Evolutionary conservation across 1,139 yeast species (phyloP), one percentile per base, ranked within the genome.

Genomic region (Scheffersomyces illinoinensis): DNA sequence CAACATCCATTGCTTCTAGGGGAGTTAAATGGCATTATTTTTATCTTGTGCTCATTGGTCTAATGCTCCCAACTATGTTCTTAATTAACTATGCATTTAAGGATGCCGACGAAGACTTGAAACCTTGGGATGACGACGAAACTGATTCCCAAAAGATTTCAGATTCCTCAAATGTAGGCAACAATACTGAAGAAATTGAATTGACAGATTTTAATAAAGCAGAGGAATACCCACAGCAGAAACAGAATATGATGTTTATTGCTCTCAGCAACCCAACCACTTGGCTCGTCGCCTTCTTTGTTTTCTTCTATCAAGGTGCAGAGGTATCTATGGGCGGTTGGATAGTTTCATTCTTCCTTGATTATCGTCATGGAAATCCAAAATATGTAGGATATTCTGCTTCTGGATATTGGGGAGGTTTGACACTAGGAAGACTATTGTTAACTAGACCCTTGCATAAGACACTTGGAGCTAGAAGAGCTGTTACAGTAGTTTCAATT

Each of bases 311-410:
- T 63, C 89, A 86, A 65, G 92, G 91, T 2, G 78, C 84, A 1
- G 92, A 88, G 68, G 90, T 88, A 6, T 75, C 88, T 0, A 69
- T 86, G 64, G 90, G 88, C 20, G 90, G 90, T 47, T 88, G 91
- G 91, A 79, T 85, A 49, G 88, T 86, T 50, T 84, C 91, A 0
- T 87, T 79, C 64, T 74, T 87, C 65, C 76, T 85, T 53, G 83
- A 81, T 54, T 84, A 84, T 62, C 76, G 91, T 51, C 74, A 76
- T 53, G 88, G 86, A 1, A 69, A 74, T 54, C 66, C 73, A 3
- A 61, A 67, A 0, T 70, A 79, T 6, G 79, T 81, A 59, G 90
- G 91, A 33, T 87, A 86, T 66, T 87, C 86, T 47, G 83, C 89
- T 1, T 84, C 90, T 8, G 91, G 91, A 0, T 86, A 83, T 64